Base-by-base conservation (phyloP, 257 asterid genomes). In the Gentiana dahurica region DNA sequence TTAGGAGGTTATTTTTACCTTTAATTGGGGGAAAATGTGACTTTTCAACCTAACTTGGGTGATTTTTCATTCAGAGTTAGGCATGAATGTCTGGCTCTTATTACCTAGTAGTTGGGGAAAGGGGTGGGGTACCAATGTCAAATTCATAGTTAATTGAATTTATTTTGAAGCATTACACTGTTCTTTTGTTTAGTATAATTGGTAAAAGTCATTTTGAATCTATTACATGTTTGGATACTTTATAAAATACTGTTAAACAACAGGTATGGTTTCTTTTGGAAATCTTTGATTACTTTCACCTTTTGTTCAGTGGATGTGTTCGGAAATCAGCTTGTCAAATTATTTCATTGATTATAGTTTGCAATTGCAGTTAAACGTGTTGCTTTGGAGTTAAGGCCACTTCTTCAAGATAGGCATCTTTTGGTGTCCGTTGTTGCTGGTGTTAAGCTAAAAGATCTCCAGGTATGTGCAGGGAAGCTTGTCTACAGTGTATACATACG, bases 381-480 rank as follows among this genome's bases (percentile, higher is more conserved):
- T 70, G 73, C 85, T 58, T 63, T 77, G 72, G 76, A 91, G 68
- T 66, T 87, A 66, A 69, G 54, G 58, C 87, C 96, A 41, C 62
- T 69, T 59, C 82, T 91, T 53, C 76, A 96, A 12, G 84, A 84
- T 74, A 84, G 79, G 72, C 68, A 87, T 68, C 84, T 91, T 66
- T 68, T 91, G 75, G 96, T 91, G 45, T 85, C 98, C 9, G 95
- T 91, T 77, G 95, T 60, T 73, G 98, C 96, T n/a, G 98, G 95
- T 12, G 78, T 87, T 58, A 87, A 83, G 75, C 69, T 85, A 62
- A 87, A 83, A 69, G 94, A 87, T 75, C 77, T 91, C 61, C 95
- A 91, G 95, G 96, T 91, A 68, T 55, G 74, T 75, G n/a, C 62
- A 6, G 45, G 56, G 12, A 64, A 35, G 39, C 24, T 39, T 24